These are phyloP conservation scores for Nakazawaea anatomiae DNA, from an alignment of 805 yeast genomes.

Conservation along the genomic window DNA sequence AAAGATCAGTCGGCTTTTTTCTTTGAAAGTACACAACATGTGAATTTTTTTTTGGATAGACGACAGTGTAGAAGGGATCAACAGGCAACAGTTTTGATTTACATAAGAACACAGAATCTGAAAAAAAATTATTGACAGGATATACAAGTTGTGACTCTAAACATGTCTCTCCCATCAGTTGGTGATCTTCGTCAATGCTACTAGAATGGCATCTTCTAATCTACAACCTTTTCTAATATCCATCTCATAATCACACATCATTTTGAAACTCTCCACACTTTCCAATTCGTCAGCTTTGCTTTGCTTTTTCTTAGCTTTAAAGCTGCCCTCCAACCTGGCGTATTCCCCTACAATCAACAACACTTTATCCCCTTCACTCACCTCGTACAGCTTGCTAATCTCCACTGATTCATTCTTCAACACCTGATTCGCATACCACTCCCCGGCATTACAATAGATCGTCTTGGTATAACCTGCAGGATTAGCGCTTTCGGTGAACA, in stretches of 20 bases:
- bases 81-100: too few species aligned
- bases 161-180: too few species aligned
- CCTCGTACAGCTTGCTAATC: conserved; percentile 16
- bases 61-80: too few species aligned
- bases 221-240: conserved; percentile 49
- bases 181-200: conserved; percentile 39
- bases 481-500: conserved; percentile 52
- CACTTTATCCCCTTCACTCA: conserved; percentile 20
- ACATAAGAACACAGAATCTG: neutral
- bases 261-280: conserved; percentile 47
- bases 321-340: conserved; percentile 48
- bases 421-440: conserved; percentile 36
- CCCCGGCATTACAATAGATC: conserved; percentile 62
- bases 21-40: too few species aligned
- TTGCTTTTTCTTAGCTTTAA: conserved; percentile 40
- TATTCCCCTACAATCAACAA: conserved; percentile 62
- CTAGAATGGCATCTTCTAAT: conserved; percentile 66
- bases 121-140: neutral
- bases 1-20: too few species aligned
- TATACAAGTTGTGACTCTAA: neutral
- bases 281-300: conserved; percentile 33
- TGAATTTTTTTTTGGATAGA: too few species aligned
- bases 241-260: conserved; percentile 64
- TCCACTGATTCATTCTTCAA: conserved; percentile 8
- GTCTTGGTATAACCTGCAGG: conserved; percentile 67